phyloP scores from a whole-genome alignment of 805 yeast genomes.

The Blastobotrys americana region DNA sequence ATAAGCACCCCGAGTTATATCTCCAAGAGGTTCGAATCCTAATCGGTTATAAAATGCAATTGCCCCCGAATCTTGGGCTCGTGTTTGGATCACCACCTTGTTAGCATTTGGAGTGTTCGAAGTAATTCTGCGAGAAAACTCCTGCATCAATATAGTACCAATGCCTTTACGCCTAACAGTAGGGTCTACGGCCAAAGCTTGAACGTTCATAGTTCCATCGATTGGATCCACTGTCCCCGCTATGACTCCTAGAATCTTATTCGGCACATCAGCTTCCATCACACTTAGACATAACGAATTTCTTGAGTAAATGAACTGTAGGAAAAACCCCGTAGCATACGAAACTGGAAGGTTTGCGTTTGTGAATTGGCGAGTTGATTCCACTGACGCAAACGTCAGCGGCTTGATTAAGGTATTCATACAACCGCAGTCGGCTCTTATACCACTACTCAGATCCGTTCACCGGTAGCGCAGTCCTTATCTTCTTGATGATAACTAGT shows the following conservation, averaged over 20 bases:
- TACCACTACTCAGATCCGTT: no score
- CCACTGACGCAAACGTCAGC: constrained; percentile 2
- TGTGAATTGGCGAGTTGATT: constrained; percentile 8
- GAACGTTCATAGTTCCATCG: constrained; percentile 1
- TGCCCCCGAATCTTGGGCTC: constrained; percentile 4
- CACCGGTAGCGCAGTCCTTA: no score
- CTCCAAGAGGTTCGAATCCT: constrained; percentile 13
- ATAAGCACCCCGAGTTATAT: constrained; percentile 4
- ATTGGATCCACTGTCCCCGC: constrained; percentile 12
- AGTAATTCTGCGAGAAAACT: constrained; percentile 4
- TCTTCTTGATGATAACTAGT: no score
- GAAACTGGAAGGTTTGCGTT: constrained; percentile 10
- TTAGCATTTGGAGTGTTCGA: neutral
- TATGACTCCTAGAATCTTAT: constrained; percentile 13
- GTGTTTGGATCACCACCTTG: neutral
- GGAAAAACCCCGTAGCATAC: constrained; percentile 17
- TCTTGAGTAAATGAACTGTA: constrained; percentile 16
- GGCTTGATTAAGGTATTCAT: no score
- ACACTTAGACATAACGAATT: constrained; percentile 11
- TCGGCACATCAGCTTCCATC: constrained; percentile 2
- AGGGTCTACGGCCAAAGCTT: constrained; percentile 16
- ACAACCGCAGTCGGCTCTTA: no score
- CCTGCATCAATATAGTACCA: constrained; percentile 14
- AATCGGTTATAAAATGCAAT: constrained; percentile 11
- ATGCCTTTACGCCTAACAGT: constrained; percentile 17